Conservation (phyloP, 768 basidiomycete species). For the Termitomyces sp. region DNA sequence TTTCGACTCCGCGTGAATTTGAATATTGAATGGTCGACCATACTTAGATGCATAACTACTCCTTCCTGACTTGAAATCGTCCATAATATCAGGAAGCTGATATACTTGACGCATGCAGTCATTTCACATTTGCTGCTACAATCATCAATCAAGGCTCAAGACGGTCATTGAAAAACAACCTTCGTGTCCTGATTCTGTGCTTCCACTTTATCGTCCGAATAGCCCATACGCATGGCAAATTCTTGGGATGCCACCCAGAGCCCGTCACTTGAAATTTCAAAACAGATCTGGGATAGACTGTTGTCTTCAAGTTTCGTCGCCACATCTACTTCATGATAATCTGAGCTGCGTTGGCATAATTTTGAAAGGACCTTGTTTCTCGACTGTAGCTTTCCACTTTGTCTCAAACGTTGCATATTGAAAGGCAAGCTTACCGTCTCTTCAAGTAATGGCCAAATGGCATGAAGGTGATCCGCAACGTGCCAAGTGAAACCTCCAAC, state of each 20-base stretch:
- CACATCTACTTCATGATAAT: conserved; percentile 28
- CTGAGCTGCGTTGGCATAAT: conserved; percentile 27
- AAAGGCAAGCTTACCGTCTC: conserved; percentile 24
- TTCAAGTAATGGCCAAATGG: conserved; percentile 34
- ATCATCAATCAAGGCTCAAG: background rate
- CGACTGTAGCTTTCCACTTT: conserved; percentile 17
- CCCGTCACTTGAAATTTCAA: conserved; percentile 14
- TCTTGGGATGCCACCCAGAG: conserved; percentile 6
- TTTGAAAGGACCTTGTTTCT: conserved; percentile 27
- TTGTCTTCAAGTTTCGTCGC: conserved; percentile 30
- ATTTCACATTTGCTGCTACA: background rate
- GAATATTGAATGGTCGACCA: no score
- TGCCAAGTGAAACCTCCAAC: conserved; percentile 46
- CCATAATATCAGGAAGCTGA: no score
- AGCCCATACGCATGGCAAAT: conserved; percentile 14
- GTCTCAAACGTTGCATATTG: background rate
- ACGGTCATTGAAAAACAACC: background rate
- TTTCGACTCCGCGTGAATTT: no score
- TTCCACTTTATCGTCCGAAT: background rate
- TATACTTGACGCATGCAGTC: background rate
- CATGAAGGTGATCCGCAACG: conserved; percentile 17
- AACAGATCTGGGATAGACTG: conserved; percentile 35
- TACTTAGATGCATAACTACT: no score
- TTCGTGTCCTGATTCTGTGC: background rate
- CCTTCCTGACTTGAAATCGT: no score